These are phyloP conservation scores for Aspergillus funiculosus DNA, from an alignment of 495 filamentous ascomycete genomes.

Conservation along the genomic window DNA sequence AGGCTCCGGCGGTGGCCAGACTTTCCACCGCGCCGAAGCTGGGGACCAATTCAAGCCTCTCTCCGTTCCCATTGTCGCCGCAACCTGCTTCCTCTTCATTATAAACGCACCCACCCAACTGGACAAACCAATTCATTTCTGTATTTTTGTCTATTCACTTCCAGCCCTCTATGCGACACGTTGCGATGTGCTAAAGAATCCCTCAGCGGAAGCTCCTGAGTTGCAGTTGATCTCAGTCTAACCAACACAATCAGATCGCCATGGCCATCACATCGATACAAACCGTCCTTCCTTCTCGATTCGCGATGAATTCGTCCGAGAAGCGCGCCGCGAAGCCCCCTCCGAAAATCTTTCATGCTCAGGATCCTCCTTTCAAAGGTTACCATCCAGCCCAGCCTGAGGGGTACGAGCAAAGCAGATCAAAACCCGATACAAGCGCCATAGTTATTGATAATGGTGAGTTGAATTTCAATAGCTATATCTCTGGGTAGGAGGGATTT, in stretches of 20 bases:
- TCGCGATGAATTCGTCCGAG: constrained; percentile 29
- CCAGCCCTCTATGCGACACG: constrained; percentile 11
- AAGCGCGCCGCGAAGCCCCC: constrained; percentile 42
- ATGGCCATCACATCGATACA: constrained; percentile 49
- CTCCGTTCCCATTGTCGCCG: constrained; percentile 1
- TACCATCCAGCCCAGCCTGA: constrained; percentile 61
- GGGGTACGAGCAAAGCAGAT: constrained; percentile 57
- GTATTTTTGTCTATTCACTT: background rate
- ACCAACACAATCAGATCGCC: constrained; percentile 21
- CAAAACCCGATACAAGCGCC: constrained; percentile 52
- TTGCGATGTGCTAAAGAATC: constrained; percentile 36
- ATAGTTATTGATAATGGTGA: constrained; percentile 99
- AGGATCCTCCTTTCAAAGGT: constrained; percentile 75
- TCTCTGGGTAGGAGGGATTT: background rate
- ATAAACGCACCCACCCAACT: background rate
- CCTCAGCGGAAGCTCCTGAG: constrained; percentile 23
- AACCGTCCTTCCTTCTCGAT: constrained; percentile 34
- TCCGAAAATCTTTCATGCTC: constrained; percentile 48
- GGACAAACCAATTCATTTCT: background rate
- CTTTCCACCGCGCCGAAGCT: constrained; percentile 15
- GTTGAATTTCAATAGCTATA: background rate
- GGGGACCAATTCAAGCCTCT: constrained; percentile 9
- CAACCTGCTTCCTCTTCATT: background rate
- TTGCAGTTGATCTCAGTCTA: constrained; percentile 24
- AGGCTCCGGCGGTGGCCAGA: constrained; percentile 16